Base-by-base conservation (phyloP, 257 asterid species). In the Primulina eburnea region DNA sequence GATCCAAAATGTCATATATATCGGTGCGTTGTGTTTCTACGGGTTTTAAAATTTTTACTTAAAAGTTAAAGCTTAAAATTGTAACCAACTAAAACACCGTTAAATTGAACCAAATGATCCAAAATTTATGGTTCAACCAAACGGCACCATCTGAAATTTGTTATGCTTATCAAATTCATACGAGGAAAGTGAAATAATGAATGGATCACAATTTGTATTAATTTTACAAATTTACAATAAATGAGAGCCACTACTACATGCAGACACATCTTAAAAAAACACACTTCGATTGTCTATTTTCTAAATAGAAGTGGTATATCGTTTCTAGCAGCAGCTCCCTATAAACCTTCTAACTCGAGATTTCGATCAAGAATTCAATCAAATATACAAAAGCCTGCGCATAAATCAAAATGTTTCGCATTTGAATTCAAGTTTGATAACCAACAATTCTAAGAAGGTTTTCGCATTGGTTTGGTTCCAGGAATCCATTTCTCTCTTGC, bases 211-310 rank as follows among this genome's bases (percentile, higher is more conserved):
- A 58, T 28, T 50, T 53, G 60, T 68, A 76, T 64, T 37, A 57
- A 52, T 60, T 68, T 69, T 40, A 73, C 75, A 43, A 71, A 75
- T 75, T 62, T 73, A 77, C 80, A 80, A 70, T 28, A 79, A 64
- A 72, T 35, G 50, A 18, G 21, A 63, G 64, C 50, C 21, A 28
- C 30, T n/a, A 75, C 65, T 4, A 17, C 8, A 69, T 1, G 26
- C 32, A 62, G 11, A 68, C 52, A 67, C 75, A 52, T 57, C 50
- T 56, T 33, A 65, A 67, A 73, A 79, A 67, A 73, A 75, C 69
- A 6, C 76, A 72, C 57, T 34, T 66, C 55, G 62, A 69, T 69
- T 64, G 72, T 77, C 56, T n/a, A 29, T 35, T 53, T 32, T 50
- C 61, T 50, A 52, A 1, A 38, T 60, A 6, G 59, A 20, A 29